Evolutionary conservation across 495 filamentous ascomycete species (phyloP).

Genomic region (Hypoxylon perforatum): DNA sequence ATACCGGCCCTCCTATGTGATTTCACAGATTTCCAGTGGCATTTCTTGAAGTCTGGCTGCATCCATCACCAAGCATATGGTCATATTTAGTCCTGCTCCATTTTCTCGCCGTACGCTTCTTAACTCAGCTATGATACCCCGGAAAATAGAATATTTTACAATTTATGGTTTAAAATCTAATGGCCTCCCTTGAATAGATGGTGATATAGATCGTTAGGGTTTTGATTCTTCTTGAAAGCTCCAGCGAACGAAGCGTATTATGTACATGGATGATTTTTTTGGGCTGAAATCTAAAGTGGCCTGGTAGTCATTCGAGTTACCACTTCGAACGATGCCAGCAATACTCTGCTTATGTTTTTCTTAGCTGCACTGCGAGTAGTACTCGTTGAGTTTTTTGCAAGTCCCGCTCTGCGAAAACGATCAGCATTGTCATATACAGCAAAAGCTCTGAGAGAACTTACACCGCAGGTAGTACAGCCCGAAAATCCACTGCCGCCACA

Average conservation of each 20-base stretch:
- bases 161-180: constrained; percentile 6
- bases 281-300: not conserved
- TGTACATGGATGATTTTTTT: constrained; percentile 15
- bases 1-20: constrained; percentile 70
- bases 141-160: constrained; percentile 9
- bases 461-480: constrained; percentile 55
- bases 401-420: constrained; percentile 32
- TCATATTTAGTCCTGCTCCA: not conserved
- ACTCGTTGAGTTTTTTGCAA: constrained; percentile 42
- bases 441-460: constrained; percentile 36
- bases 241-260: constrained; percentile 15
- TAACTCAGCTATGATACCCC: constrained; percentile 26
- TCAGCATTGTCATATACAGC: constrained; percentile 5
- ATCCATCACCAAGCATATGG: not conserved
- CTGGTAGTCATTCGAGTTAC: not conserved
- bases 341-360: not conserved
- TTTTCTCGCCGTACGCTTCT: constrained; percentile 7
- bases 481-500: constrained; percentile 59
- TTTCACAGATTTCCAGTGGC: constrained; percentile 6
- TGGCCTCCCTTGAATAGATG: constrained; percentile 12
- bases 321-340: not conserved
- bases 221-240: constrained; percentile 3
- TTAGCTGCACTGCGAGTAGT: constrained; percentile 55
- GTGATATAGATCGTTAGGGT: constrained; percentile 4
- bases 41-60: constrained; percentile 6